Percentiles rank a stretch among this genome's conserved stretches.
phyloP scores from a whole-genome alignment of 2,329 filamentous ascomycete species.

The Diaporthe nobilis region DNA sequence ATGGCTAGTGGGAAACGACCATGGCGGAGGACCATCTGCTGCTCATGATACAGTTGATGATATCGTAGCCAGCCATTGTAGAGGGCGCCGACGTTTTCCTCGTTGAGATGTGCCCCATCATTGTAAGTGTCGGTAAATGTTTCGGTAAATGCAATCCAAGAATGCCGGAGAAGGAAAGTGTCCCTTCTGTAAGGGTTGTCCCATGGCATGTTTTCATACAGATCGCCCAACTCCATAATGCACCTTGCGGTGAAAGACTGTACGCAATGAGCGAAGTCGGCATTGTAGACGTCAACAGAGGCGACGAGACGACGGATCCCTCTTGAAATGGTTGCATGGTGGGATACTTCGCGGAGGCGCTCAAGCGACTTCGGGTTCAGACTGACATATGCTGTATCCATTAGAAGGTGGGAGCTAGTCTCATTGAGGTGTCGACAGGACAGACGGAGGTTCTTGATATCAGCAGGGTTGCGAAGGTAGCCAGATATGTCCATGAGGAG shows the following conservation, averaged over 20 bases:
- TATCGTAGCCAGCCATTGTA: conserved; percentile 14
- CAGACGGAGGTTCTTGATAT: neutral
- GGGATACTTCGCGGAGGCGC: neutral
- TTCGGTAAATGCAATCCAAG: neutral
- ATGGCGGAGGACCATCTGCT: neutral
- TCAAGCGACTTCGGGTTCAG: neutral
- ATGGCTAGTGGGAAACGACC: neutral
- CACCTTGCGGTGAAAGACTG: neutral
- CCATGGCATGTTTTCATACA: neutral
- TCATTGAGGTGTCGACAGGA: conserved; percentile 5
- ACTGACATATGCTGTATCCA: neutral
- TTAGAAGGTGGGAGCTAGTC: conserved; percentile 22
- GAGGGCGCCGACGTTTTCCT: neutral
- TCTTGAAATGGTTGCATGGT: neutral
- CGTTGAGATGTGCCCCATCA: neutral
- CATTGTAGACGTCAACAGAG: neutral
- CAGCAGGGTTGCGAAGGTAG: neutral
- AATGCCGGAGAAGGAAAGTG: fast-evolving
- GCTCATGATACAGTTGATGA: neutral
- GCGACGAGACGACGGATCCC: conserved; percentile 6
- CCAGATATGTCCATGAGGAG: neutral
- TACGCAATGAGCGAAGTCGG: neutral
- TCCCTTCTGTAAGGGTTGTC: neutral
- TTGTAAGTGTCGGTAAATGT: neutral
- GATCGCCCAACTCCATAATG: neutral